A percentile compares a stretch with the other conserved stretches of the same genome.
phyloP scores from a whole-genome alignment of 768 basidiomycete genomes.

The Serpula lacrymans region DNA sequence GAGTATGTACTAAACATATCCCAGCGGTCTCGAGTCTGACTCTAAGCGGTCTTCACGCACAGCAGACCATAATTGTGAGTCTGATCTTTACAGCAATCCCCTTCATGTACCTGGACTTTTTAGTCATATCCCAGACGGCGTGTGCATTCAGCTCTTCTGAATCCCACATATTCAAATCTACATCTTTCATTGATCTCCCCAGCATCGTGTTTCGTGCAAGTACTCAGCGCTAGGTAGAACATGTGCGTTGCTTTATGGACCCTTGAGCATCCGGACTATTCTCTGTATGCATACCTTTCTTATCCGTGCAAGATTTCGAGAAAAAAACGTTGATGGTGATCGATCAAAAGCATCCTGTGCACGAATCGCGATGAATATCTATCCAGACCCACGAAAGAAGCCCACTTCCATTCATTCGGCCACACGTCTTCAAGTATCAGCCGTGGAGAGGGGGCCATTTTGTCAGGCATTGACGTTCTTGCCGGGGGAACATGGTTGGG shows the following conservation, averaged over 20 bases:
- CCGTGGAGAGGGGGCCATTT: constrained; percentile 33
- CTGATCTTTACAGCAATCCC: no score
- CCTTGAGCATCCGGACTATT: constrained; percentile 71
- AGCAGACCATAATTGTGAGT: no score
- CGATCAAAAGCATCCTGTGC: constrained; percentile 55
- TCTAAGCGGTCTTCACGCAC: no score
- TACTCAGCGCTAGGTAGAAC: constrained; percentile 5
- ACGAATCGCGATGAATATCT: constrained; percentile 78
- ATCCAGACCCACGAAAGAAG: constrained; percentile 59
- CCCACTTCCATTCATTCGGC: constrained; percentile 67
- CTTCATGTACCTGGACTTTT: no score
- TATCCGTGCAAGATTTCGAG: constrained; percentile 3
- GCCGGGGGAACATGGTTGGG: constrained; percentile 88
- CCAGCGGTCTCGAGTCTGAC: no score
- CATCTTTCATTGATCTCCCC: constrained; percentile 9
- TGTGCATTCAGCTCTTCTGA: no score
- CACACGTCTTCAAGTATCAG: no score
- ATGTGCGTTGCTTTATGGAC: constrained; percentile 86
- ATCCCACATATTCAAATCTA: no score
- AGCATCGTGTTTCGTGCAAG: not conserved
- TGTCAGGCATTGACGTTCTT: constrained; percentile 71
- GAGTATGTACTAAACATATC: no score
- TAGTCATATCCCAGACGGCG: no score
- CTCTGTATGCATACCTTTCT: constrained; percentile 49
- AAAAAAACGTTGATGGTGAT: constrained; percentile 9